Conservation (phyloP, 306 rosid genomes). For the Vigna angularis region DNA sequence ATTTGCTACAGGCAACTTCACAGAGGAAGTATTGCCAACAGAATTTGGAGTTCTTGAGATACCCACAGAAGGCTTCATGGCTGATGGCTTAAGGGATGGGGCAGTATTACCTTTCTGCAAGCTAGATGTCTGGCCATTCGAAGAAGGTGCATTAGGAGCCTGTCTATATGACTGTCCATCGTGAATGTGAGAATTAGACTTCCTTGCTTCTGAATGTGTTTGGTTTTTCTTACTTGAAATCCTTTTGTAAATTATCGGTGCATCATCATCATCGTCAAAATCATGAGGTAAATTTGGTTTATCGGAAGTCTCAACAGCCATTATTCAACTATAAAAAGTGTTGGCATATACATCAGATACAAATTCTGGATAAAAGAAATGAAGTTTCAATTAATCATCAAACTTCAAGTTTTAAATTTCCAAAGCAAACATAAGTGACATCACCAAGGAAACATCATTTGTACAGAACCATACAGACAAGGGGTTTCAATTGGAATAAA, state of each 20-base stretch:
- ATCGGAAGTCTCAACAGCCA: constrained; percentile 60
- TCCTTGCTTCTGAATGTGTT: constrained; percentile 45
- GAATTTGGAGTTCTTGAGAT: constrained; percentile 41
- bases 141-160: constrained; percentile 42
- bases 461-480: constrained; percentile 5
- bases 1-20: constrained; percentile 39
- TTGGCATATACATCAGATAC: constrained; percentile 45
- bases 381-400: constrained; percentile 7
- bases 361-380: constrained; percentile 36
- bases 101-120: constrained; percentile 36
- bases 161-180: constrained; percentile 45
- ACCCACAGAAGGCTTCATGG: constrained; percentile 39
- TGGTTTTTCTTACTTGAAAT: constrained; percentile 48
- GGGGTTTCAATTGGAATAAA: constrained; percentile 28
- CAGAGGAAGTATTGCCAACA: constrained; percentile 22
- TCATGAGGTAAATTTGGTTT: constrained; percentile 39
- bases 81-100: constrained; percentile 38
- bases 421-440: constrained; percentile 13
- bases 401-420: constrained; percentile 6
- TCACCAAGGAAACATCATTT: constrained; percentile 20
- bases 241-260: constrained; percentile 44
- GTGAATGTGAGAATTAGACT: constrained; percentile 40
- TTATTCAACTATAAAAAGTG: constrained; percentile 41
- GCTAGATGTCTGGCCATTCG: constrained; percentile 54
- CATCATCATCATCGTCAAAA: constrained; percentile 44